Evolutionary conservation across 345 rosid species (phyloP), one percentile per base, ranked within the genome.

Genomic region (Populus ilicifolia): DNA sequence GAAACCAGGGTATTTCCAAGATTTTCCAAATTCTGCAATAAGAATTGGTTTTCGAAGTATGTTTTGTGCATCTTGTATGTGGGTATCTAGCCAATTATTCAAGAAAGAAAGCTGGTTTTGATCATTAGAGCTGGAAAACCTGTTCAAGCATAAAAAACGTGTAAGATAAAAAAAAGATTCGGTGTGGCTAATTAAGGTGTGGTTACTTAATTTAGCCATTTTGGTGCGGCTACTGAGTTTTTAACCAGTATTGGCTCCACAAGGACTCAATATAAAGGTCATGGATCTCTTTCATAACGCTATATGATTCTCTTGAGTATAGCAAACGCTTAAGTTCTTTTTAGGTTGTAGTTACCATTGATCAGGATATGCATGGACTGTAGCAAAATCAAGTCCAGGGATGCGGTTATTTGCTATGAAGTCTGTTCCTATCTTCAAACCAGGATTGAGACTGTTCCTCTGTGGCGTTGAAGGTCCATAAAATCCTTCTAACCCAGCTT

Each of bases 91-190:
- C 84, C 84, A 82, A 70, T 82, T 78, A 79, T 74, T 82, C 50
- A 73, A 35, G 76, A 82, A 82, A 10, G 72, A 41, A 43, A 82
- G 76, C 21, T 82, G 84, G 30, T 56, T 70, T 23, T 74, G 86
- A 69, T 88, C 89, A 70, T 80, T 87, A 3, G 94, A 83, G 77
- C 72, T 86, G 20, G 87, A 62, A 69, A 92, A 79, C 99, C 99
- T 95, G 85, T 70, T 71, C 65, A 75, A 36, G 41, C 66, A 78
- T 36, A 27, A 74, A 72, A 5, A 73, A 67, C 11, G 67, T 10
- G 27, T 29, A 11, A 30, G 14, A 41, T 10, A 10, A 2, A 41
- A 41, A 41, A 21, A 39, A 16, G 27, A 56, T 3, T 7, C 23
- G 1, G 64, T 43, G 21, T 4, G 25, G 62, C 44, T 56, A 25